A percentile compares a stretch with the other conserved stretches of the same genome.
phyloP scores from a whole-genome alignment of 805 yeast species.

The Kodamaea jinghongensis region DNA sequence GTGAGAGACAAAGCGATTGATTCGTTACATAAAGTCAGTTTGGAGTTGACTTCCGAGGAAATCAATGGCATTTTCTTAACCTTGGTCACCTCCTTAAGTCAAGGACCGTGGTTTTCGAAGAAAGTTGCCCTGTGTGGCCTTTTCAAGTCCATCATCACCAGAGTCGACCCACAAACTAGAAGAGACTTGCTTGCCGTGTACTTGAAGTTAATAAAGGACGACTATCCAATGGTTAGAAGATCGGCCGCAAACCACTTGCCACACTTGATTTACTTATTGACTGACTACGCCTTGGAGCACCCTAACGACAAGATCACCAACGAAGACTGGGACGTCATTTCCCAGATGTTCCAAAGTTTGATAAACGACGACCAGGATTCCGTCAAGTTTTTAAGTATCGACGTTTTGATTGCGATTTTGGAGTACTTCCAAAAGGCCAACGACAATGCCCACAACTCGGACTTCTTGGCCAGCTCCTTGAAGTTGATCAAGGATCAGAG shows the following conservation, averaged over 20 bases:
- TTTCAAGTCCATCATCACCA: slow-evolving; percentile 64
- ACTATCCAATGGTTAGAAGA: slow-evolving; percentile 96
- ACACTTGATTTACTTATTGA: slow-evolving; percentile 55
- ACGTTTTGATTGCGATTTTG: slow-evolving; percentile 79
- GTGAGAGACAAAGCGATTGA: slow-evolving; percentile 94
- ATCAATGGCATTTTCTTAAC: slow-evolving; percentile 67
- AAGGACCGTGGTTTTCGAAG: slow-evolving; percentile 92
- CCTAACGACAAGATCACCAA: slow-evolving; percentile 43
- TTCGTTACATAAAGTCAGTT: slow-evolving; percentile 70
- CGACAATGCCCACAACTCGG: slow-evolving; percentile 59
- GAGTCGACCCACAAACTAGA: slow-evolving; percentile 55
- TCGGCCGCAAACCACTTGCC: slow-evolving; percentile 90
- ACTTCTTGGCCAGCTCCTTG: slow-evolving; percentile 62
- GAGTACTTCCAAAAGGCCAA: slow-evolving; percentile 58
- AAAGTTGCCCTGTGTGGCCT: slow-evolving; percentile 91
- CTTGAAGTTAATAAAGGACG: slow-evolving; percentile 75
- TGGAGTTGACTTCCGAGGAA: slow-evolving; percentile 60
- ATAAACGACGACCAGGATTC: slow-evolving; percentile 90
- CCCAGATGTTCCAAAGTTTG: slow-evolving; percentile 77
- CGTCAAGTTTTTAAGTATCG: slow-evolving; percentile 86
- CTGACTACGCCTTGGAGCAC: slow-evolving; percentile 33
- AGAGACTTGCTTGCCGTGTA: slow-evolving; percentile 64
- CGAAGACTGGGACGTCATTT: slow-evolving; percentile 72
- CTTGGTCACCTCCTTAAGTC: slow-evolving; percentile 70
- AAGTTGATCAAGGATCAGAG: slow-evolving; percentile 81